A percentile compares a stretch with the other conserved stretches of the same genome.
These are phyloP conservation scores for Quercus ilex DNA, from an alignment of 306 rosid species.

Conservation along the genomic window DNA sequence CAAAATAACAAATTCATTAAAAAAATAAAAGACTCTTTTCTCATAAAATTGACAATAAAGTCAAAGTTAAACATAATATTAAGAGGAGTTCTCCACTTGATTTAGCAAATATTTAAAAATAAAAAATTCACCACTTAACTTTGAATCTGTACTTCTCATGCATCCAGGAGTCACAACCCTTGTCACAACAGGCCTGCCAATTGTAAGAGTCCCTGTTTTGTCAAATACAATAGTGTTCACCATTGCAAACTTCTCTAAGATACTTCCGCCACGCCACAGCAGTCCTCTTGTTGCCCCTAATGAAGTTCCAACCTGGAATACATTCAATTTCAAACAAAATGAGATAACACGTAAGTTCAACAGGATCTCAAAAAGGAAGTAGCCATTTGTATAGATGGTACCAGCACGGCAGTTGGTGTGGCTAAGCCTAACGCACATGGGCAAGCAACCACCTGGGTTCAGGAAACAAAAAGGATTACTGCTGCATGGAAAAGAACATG, in stretches of 20 bases:
- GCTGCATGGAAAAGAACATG: neutral
- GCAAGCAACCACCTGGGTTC: constrained; percentile 89
- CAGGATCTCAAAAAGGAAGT: neutral
- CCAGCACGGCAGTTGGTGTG: constrained; percentile 99
- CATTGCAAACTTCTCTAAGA: constrained; percentile 88
- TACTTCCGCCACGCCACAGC: constrained; percentile 90
- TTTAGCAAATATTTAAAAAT: neutral
- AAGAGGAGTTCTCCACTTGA: constrained; percentile 10
- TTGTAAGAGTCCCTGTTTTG: constrained; percentile 94
- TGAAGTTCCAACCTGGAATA: constrained; percentile 89
- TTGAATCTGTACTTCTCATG: constrained; percentile 38
- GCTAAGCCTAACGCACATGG: constrained; percentile 99
- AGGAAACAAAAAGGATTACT: constrained; percentile 16
- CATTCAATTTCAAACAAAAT: constrained; percentile 11
- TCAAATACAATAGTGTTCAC: constrained; percentile 83
- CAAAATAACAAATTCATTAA: neutral
- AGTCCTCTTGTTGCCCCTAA: constrained; percentile 90
- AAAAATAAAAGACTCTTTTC: neutral
- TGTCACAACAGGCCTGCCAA: constrained; percentile 90
- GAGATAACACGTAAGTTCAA: constrained; percentile 7
- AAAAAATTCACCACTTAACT: constrained; percentile 37
- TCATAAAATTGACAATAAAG: neutral
- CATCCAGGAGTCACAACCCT: constrained; percentile 54
- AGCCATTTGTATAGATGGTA: constrained; percentile 31
- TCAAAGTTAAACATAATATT: neutral